A percentile compares a stretch with the other conserved stretches of the same genome.
These are phyloP conservation scores for Penicillium sp. DNA, from an alignment of 2,329 filamentous ascomycete genomes.

Conservation along the genomic window DNA sequence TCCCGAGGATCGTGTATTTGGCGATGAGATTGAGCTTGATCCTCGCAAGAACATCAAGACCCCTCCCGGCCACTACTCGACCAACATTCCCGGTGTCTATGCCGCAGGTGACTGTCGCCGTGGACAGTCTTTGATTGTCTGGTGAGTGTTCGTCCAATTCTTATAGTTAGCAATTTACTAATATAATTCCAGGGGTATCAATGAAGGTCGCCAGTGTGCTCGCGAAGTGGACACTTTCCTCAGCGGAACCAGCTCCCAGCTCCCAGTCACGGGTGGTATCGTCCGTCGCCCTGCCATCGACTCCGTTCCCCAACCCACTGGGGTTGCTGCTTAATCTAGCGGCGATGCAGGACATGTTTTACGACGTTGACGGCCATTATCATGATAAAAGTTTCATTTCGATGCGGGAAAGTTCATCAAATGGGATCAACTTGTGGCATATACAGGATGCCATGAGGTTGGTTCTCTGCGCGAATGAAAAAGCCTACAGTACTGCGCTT, in stretches of 20 bases:
- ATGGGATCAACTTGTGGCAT: slow-evolving; percentile 8
- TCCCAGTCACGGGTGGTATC: slow-evolving; percentile 91
- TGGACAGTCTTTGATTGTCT: slow-evolving; percentile 93
- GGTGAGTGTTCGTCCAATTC: slow-evolving; percentile 55
- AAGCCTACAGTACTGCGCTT: background rate
- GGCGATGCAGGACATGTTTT: slow-evolving; percentile 2
- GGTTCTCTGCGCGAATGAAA: background rate
- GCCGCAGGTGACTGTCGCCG: slow-evolving; percentile 93
- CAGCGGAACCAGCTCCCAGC: slow-evolving; percentile 67
- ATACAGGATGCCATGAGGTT: slow-evolving; percentile 2
- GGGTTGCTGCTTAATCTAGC: slow-evolving; percentile 29
- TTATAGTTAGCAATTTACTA: background rate
- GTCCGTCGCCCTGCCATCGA: slow-evolving; percentile 69
- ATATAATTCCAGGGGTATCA: slow-evolving; percentile 69
- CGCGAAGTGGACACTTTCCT: slow-evolving; percentile 89
- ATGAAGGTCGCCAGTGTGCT: slow-evolving; percentile 89
- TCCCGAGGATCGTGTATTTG: slow-evolving; percentile 82
- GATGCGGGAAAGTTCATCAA: slow-evolving; percentile 11
- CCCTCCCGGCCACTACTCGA: slow-evolving; percentile 78
- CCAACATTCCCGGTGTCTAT: slow-evolving; percentile 84
- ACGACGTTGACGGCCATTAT: slow-evolving; percentile 14
- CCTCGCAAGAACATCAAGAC: slow-evolving; percentile 96
- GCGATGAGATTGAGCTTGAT: slow-evolving; percentile 87
- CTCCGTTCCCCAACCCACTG: slow-evolving; percentile 35
- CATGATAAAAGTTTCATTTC: slow-evolving; percentile 4